A percentile compares a stretch with the other conserved stretches of the same genome.
Evolutionary conservation across 2,329 filamentous ascomycete species (phyloP).

Genomic region (Sporothrix luriei): DNA sequence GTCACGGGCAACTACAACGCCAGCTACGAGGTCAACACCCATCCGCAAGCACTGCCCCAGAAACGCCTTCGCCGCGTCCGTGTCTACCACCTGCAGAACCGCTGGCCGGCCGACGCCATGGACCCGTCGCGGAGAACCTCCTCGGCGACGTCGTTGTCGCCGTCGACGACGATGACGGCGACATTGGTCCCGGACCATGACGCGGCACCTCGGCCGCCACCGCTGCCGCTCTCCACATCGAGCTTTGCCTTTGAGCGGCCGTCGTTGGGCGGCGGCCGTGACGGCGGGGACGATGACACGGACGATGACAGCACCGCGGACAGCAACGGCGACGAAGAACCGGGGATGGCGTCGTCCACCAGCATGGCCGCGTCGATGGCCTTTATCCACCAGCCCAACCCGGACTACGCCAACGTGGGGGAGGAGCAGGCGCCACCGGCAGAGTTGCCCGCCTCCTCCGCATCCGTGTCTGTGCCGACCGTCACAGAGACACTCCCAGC

Average conservation of each 20-base stretch:
- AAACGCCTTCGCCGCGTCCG: slow-evolving; percentile 21
- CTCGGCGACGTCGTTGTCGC: no score
- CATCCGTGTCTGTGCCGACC: neutral
- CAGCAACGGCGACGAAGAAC: no score
- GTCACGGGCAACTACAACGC: neutral
- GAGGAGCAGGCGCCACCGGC: neutral
- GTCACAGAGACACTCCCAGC: neutral
- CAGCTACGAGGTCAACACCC: no score
- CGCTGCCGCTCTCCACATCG: slow-evolving; percentile 23
- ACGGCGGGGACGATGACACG: neutral
- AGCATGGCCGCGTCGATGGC: slow-evolving; percentile 31
- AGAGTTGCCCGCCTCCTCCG: neutral
- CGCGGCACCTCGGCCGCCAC: slow-evolving; percentile 16
- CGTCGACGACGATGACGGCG: neutral
- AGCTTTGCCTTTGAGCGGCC: slow-evolving; percentile 18
- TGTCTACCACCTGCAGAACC: slow-evolving; percentile 16
- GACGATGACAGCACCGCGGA: neutral
- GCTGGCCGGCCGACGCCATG: neutral
- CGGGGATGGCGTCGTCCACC: no score
- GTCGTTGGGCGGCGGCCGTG: neutral
- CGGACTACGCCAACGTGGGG: slow-evolving; percentile 45
- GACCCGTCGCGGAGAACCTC: neutral
- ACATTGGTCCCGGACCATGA: neutral
- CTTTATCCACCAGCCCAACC: slow-evolving; percentile 55
- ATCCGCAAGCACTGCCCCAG: neutral